Base-by-base conservation (phyloP, 371 early-diverging fungal genomes). In the Apophysomyces variabilis region DNA sequence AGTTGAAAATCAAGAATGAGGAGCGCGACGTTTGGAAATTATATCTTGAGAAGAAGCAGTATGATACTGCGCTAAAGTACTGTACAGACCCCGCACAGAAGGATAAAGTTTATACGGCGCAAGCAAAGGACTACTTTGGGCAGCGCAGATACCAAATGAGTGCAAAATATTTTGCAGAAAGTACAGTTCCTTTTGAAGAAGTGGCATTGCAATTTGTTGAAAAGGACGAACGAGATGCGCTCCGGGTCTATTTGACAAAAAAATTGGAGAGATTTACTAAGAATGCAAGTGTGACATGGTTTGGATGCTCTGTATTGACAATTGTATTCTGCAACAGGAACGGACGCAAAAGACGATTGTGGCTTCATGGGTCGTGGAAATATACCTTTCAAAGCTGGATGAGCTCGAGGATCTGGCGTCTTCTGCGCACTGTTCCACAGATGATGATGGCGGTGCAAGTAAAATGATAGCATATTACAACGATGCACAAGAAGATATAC, bases 1-100 rank as follows among this genome's bases (percentile, higher is more conserved):
- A 98, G 73, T 80, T 97, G 9, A 84, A 93, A 14, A 85, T 95
- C 43, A 89, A 88, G 1, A 91, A 94, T 54, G 98, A 98, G 74
- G 95, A 95, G 61, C 87, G 96, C 5, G 90, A 97, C 69, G 90
- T 96, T 3, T 98, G 99, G 99, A 85, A 87, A 16, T 78, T 95
- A 0, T 95, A 92, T 66, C 79, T 98, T 45, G 80, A 86, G 45
- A 86, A 89, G 64, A 85, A 85, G 47, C 76, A 87, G 62, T 96
- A 91, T 67, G 91, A 92, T 26, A 75, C 81, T 13, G 95, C 96
- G 3, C 72, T 93, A 38, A 78, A 86, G 43, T 91, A 90, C 70
- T 89, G 92, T 69, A 92, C 90, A 78, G 90, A 87, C 61, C 80
- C 87, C 2, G 78, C 83, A 0, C 95, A 96, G 69, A 83, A 85